Conservation (phyloP, 73 alveolate genomes). For the Paramecium sexaurelia region DNA sequence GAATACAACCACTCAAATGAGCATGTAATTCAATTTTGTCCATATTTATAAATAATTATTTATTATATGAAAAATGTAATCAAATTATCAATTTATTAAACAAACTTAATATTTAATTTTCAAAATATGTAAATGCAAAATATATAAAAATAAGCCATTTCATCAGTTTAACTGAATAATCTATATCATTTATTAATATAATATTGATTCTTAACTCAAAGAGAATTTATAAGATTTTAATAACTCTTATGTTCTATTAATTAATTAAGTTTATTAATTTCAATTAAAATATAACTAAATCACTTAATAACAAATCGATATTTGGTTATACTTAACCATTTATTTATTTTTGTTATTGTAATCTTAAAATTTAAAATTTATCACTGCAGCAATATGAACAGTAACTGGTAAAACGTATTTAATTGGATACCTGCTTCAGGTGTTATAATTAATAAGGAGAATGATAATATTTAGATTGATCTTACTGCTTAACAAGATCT, state of each 20-base stretch:
- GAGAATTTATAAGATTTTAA: not conserved
- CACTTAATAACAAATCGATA: too few relatives aligned
- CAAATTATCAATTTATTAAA: not conserved
- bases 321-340: not conserved
- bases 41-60: not conserved
- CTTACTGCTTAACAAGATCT: not conserved
- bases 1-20: conserved; percentile 90
- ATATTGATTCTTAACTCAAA: not conserved
- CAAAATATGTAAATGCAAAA: too few relatives aligned
- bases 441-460: not conserved
- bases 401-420: not conserved
- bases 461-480: not conserved
- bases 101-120: not conserved
- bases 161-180: not conserved
- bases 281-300: not conserved
- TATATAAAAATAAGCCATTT: too few relatives aligned
- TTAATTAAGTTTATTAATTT: not conserved
- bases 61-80: not conserved
- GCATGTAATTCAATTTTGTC: conserved; percentile 89
- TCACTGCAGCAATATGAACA: not conserved
- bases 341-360: not conserved
- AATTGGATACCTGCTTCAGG: not conserved
- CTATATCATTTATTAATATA: not conserved
- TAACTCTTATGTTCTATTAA: not conserved
- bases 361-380: not conserved